Conservation (phyloP, 1,284 basidiomycete species). For the Melampsora americana region DNA sequence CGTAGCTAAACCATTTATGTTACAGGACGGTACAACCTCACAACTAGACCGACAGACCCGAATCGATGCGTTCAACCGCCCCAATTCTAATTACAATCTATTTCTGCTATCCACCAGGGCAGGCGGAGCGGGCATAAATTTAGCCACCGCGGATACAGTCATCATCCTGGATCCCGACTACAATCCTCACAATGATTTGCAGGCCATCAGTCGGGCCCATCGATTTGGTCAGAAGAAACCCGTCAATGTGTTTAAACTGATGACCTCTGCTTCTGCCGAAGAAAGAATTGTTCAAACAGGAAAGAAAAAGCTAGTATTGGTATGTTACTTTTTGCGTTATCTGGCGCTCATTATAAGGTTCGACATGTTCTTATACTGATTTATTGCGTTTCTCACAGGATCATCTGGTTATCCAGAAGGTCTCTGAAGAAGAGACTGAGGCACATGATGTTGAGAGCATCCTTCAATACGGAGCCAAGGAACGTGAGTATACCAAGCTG, state of each 20-base stretch:
- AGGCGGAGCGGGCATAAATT: conserved; percentile 56
- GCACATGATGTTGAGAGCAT: conserved; percentile 44
- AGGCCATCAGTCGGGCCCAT: conserved; percentile 56
- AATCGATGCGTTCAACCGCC: conserved; percentile 43
- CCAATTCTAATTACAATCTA: conserved; percentile 31
- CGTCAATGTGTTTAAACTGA: conserved; percentile 55
- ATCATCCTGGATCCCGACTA: conserved; percentile 91
- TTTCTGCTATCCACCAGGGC: conserved; percentile 52
- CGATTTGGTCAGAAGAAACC: conserved; percentile 56
- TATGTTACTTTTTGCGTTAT: conserved; percentile 2
- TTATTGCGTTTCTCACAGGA: conserved; percentile 24
- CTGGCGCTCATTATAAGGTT: neutral
- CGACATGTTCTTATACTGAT: neutral
- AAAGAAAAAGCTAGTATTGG: conserved; percentile 51
- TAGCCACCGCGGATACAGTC: conserved; percentile 72
- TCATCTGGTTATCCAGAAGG: conserved; percentile 44
- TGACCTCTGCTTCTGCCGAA: conserved; percentile 55
- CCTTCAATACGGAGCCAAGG: conserved; percentile 43
- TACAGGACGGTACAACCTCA: conserved; percentile 34
- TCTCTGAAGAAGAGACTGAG: conserved; percentile 43
- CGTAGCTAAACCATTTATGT: neutral
- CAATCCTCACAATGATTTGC: conserved; percentile 76
- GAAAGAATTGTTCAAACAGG: conserved; percentile 53
- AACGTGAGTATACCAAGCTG: conserved; percentile 17
- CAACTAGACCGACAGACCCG: conserved; percentile 44